phyloP scores from a whole-genome alignment of 768 basidiomycete species.

The Heimioporus sp. region DNA sequence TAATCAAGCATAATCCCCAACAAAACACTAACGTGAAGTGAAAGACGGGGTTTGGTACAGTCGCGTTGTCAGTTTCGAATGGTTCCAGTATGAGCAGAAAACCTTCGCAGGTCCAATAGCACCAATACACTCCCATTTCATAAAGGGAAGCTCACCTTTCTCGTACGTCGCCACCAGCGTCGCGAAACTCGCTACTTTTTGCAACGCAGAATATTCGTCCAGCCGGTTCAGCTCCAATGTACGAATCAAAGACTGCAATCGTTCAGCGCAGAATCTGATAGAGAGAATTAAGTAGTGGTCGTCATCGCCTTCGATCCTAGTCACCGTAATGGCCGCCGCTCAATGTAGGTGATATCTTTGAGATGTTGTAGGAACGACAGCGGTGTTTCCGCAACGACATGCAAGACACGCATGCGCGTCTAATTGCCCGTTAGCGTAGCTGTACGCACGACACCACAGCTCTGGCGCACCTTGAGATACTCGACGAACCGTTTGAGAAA shows the following conservation, averaged over 20 bases:
- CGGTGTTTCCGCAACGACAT: slow-evolving; percentile 98
- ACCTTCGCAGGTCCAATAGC: slow-evolving; percentile 43
- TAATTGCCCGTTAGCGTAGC: slow-evolving; percentile 32
- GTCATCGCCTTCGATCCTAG: slow-evolving; percentile 15
- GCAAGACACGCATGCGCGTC: slow-evolving; percentile 99
- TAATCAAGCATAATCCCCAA: background rate
- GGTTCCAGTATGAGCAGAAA: slow-evolving; percentile 97
- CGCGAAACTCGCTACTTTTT: slow-evolving; percentile 95
- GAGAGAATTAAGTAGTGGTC: background rate
- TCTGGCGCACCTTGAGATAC: slow-evolving; percentile 79
- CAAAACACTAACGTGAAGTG: slow-evolving; percentile 78
- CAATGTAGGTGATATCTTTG: slow-evolving; percentile 98
- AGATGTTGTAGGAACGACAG: slow-evolving; percentile 95
- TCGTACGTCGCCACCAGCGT: slow-evolving; percentile 98
- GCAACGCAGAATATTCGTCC: slow-evolving; percentile 89
- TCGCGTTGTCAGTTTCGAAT: slow-evolving; percentile 97
- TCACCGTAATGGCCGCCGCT: slow-evolving; percentile 86
- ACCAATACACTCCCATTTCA: background rate
- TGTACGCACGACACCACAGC: background rate
- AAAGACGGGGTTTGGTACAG: slow-evolving; percentile 97
- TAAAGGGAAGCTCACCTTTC: slow-evolving; percentile 56
- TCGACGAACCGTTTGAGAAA: slow-evolving; percentile 98
- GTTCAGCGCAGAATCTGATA: slow-evolving; percentile 90
- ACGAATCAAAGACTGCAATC: slow-evolving; percentile 89
- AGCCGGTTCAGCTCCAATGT: slow-evolving; percentile 86